These are phyloP conservation scores for Aspergillus aculeatinus DNA, from an alignment of 2,329 filamentous ascomycete species.

Conservation along the genomic window DNA sequence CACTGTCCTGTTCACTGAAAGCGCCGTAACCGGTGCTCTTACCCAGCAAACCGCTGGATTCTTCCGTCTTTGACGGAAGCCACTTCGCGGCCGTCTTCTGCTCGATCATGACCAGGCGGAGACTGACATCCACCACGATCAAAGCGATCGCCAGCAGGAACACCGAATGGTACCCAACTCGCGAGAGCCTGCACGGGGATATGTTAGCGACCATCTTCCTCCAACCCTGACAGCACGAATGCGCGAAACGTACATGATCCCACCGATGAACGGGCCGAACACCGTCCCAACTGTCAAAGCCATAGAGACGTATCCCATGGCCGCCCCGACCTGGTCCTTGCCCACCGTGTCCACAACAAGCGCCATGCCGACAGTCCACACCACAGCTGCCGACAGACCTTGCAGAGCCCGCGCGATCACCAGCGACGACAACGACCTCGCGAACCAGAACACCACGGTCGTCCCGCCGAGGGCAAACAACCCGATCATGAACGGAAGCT, in stretches of 20 bases:
- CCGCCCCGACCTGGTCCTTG: slow-evolving; percentile 57
- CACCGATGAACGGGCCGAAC: slow-evolving; percentile 58
- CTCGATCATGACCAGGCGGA: slow-evolving; percentile 62
- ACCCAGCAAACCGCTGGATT: slow-evolving; percentile 12
- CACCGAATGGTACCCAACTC: slow-evolving; percentile 31
- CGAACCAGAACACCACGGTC: slow-evolving; percentile 56
- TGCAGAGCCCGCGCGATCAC: slow-evolving; percentile 56
- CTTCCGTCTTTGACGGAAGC: slow-evolving; percentile 9
- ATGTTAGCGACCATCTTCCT: background rate
- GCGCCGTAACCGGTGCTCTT: background rate
- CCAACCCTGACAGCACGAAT: background rate
- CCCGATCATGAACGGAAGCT: slow-evolving; percentile 58
- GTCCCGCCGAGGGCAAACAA: slow-evolving; percentile 53
- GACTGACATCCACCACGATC: slow-evolving; percentile 57
- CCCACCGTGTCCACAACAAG: slow-evolving; percentile 61
- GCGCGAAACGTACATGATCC: slow-evolving; percentile 50
- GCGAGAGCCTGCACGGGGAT: slow-evolving; percentile 19
- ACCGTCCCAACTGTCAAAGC: slow-evolving; percentile 60
- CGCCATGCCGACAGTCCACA: slow-evolving; percentile 62
- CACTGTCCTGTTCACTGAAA: background rate
- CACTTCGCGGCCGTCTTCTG: slow-evolving; percentile 17
- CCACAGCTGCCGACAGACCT: slow-evolving; percentile 57
- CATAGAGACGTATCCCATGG: slow-evolving; percentile 53
- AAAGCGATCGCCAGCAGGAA: slow-evolving; percentile 45
- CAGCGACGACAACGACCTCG: slow-evolving; percentile 48